Evolutionary conservation across 345 rosid genomes (phyloP).

Genomic region (Melastoma malabathricum): DNA sequence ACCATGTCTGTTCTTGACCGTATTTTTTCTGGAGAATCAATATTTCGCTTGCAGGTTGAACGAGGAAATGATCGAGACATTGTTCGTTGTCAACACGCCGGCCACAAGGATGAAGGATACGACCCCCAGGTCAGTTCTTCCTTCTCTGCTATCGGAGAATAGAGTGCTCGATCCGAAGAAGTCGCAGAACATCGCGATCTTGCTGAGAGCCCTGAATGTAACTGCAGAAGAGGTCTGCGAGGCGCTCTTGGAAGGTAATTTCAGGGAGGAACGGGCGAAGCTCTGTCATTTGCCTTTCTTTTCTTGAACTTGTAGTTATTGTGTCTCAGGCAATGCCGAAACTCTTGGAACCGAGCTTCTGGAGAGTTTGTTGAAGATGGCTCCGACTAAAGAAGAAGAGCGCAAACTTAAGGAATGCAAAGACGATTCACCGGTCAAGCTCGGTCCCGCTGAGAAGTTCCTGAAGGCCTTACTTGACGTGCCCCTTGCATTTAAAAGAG

Average conservation of each 20-base stretch:
- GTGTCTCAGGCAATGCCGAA: slow-evolving; percentile 62
- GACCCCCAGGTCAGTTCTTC: slow-evolving; percentile 45
- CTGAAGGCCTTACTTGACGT: slow-evolving; percentile 76
- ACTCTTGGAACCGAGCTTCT: slow-evolving; percentile 92
- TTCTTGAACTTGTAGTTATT: slow-evolving; percentile 3
- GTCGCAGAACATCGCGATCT: slow-evolving; percentile 90
- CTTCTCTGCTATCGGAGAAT: slow-evolving; percentile 50
- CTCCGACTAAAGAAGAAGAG: slow-evolving; percentile 91
- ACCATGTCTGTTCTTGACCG: neutral
- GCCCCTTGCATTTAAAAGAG: slow-evolving; percentile 88
- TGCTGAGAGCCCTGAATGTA: slow-evolving; percentile 79
- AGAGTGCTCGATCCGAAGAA: slow-evolving; percentile 91
- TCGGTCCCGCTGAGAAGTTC: slow-evolving; percentile 86
- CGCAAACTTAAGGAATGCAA: slow-evolving; percentile 61
- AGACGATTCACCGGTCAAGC: slow-evolving; percentile 68
- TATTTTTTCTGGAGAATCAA: neutral
- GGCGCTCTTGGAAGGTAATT: slow-evolving; percentile 87
- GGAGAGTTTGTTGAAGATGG: slow-evolving; percentile 86
- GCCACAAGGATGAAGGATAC: slow-evolving; percentile 36
- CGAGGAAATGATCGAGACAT: slow-evolving; percentile 79
- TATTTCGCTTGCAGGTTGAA: slow-evolving; percentile 47
- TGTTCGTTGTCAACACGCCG: slow-evolving; percentile 58
- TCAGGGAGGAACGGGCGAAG: neutral
- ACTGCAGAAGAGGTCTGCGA: slow-evolving; percentile 96
- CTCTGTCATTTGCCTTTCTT: neutral